A percentile compares a stretch with the other conserved stretches of the same genome.
These are phyloP conservation scores for Wickerhamiella azymoides DNA, from an alignment of 805 yeast species.

Conservation along the genomic window DNA sequence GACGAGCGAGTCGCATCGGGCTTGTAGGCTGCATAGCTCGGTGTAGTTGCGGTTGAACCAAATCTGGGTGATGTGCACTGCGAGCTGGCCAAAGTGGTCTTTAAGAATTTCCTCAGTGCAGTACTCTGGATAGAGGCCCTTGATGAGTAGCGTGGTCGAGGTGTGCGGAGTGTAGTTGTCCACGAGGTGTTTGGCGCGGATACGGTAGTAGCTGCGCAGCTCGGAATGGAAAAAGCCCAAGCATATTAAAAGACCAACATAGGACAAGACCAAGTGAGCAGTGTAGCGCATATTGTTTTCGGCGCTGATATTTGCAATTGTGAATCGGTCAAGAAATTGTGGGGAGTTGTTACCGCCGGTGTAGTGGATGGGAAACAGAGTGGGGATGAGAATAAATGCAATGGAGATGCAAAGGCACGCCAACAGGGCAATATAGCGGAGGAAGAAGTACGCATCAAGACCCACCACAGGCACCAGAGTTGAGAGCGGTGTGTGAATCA, in stretches of 20 bases:
- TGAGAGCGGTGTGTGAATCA: conserved; percentile 29
- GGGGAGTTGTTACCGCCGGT: conserved; percentile 26
- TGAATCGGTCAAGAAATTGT: conserved; percentile 49
- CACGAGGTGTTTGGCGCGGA: conserved; percentile 33
- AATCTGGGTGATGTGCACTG: conserved; percentile 41
- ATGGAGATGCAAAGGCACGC: conserved; percentile 37
- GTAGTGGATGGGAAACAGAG: conserved; percentile 51
- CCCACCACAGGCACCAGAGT: conserved; percentile 39
- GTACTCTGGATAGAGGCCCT: conserved; percentile 44
- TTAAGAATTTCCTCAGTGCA: conserved; percentile 39
- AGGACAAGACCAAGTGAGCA: conserved; percentile 49
- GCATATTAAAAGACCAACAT: conserved; percentile 41
- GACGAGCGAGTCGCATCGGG: conserved; percentile 22
- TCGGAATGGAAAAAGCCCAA: conserved; percentile 43
- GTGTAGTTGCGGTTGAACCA: conserved; percentile 44
- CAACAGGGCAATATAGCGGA: conserved; percentile 44
- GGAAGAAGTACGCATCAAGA: conserved; percentile 59
- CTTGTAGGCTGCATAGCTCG: conserved; percentile 26
- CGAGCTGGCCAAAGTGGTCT: conserved; percentile 37
- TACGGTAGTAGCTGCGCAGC: conserved; percentile 35
- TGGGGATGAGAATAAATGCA: conserved; percentile 41
- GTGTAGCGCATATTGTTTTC: conserved; percentile 36
- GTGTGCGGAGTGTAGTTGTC: conserved; percentile 13
- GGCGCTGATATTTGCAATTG: conserved; percentile 56
- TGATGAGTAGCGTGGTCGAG: conserved; percentile 46